Conservation (phyloP, 1,139 yeast genomes). For the Petasospora rhodanensis region DNA sequence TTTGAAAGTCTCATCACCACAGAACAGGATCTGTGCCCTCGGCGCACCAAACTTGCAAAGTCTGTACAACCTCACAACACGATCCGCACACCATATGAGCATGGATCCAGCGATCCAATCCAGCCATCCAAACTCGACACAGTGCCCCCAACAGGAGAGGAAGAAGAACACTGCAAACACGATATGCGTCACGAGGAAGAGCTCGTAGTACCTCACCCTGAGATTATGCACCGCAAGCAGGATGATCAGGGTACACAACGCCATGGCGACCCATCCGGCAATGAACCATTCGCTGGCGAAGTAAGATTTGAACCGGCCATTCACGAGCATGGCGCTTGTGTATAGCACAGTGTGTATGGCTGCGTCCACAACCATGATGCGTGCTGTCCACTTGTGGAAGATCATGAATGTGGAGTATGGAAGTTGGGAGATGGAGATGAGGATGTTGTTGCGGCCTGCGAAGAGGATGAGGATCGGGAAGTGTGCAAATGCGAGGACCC, state of each 20-base stretch:
- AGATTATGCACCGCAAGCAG: slow-evolving; percentile 42
- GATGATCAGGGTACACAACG: slow-evolving; percentile 36
- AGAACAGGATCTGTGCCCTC: slow-evolving; percentile 39
- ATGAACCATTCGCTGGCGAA: slow-evolving; percentile 22
- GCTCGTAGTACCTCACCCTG: slow-evolving; percentile 54
- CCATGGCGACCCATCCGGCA: slow-evolving; percentile 50
- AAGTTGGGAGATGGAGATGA: slow-evolving; percentile 63
- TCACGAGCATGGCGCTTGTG: slow-evolving; percentile 34
- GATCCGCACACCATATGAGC: slow-evolving; percentile 32
- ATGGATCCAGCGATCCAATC: slow-evolving; percentile 22
- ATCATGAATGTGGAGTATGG: slow-evolving; percentile 54
- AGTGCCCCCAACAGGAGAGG: slow-evolving; percentile 56
- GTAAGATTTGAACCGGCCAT: slow-evolving; percentile 4
- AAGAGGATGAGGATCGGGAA: slow-evolving; percentile 51
- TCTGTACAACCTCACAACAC: slow-evolving; percentile 27
- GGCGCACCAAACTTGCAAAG: slow-evolving; percentile 31
- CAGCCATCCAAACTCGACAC: slow-evolving; percentile 34
- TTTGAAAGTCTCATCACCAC: slow-evolving; percentile 43
- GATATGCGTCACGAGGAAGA: slow-evolving; percentile 55
- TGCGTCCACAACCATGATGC: slow-evolving; percentile 37
- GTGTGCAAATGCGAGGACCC: slow-evolving; percentile 42
- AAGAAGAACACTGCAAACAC: slow-evolving; percentile 48
- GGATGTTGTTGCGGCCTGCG: slow-evolving; percentile 64
- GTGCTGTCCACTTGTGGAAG: slow-evolving; percentile 65
- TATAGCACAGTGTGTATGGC: slow-evolving; percentile 37